Conservation (phyloP, 305 asterid genomes). For the Euphrasia arctica region DNA sequence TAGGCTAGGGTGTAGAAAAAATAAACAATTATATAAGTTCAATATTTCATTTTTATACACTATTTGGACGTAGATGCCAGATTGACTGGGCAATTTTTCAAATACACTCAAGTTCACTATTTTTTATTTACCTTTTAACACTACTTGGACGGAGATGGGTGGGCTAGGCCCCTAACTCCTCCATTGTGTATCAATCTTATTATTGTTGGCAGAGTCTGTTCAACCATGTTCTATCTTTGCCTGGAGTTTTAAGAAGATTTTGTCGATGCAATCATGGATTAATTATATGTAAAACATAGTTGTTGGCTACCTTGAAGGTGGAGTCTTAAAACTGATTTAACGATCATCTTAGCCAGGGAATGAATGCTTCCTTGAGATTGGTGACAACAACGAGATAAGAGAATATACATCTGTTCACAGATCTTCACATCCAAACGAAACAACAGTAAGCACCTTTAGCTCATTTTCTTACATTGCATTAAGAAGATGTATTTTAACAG, state of each 20-base stretch:
- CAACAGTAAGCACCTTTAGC: constrained; percentile 55
- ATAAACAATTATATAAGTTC: too few species aligned
- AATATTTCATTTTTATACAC: too few species aligned
- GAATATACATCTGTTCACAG: constrained; percentile 86
- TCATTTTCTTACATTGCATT: constrained; percentile 19
- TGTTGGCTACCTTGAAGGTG: constrained; percentile 17
- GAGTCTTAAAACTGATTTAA: constrained; percentile 22
- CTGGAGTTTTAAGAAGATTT: constrained; percentile 2
- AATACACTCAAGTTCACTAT: too few species aligned
- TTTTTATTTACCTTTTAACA: too few species aligned
- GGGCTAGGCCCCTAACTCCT: too few species aligned
- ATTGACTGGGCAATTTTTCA: too few species aligned
- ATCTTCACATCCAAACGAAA: constrained; percentile 73
- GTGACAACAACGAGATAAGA: constrained; percentile 88
- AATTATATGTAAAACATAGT: constrained; percentile 10
- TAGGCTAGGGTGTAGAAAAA: too few species aligned
- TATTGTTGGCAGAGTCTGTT: constrained; percentile 9
- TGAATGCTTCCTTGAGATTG: constrained; percentile 89
- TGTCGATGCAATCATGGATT: constrained; percentile 11
- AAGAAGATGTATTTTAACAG: constrained; percentile 10
- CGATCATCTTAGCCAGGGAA: constrained; percentile 63
- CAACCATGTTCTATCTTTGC: constrained; percentile 14
- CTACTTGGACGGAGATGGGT: too few species aligned
- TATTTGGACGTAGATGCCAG: too few species aligned
- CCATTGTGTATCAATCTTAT: neutral